Evolutionary conservation across 148 eudicot genomes (phyloP), one percentile per base, ranked within the genome.

Genomic region (Camellia japonica): DNA sequence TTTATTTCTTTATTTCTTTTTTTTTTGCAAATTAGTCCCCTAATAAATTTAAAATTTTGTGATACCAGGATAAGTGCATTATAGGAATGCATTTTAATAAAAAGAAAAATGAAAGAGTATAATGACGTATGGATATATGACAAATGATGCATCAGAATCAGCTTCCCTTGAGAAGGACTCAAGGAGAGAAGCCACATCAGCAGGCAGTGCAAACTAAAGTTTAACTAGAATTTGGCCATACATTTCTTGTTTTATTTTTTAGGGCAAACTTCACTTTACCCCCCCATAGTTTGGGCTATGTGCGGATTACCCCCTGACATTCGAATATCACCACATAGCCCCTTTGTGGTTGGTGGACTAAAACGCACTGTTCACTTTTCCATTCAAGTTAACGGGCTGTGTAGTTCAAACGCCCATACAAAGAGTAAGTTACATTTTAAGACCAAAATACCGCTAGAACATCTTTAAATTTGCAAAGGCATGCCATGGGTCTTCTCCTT

Each of bases 141-240:
- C 41, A 44, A 67, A 14, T 38, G 19, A 67, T 67, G 70, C 46
- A 67, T 67, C 70, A 43, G 38, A 67, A 67, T 67, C 70, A 67
- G 18, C 30, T 65, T 41, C 9, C 20, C 47, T 61, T 49, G 2
- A 4, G 5, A 23, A 72, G 13, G 61, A 54, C 61, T 20, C 7
- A 10, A 51, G 5, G 44, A 77, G 6, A 65, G 52, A 74, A 68
- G 52, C 16, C 47, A 38, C 18, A 19, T 68, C 64, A 82, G 72
- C 19, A 14, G n/a, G 42, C 60, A 56, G 52, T 43, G 20, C 69
- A 80, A 59, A 51, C 68, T 23, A 6, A 23, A 19, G 47, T 13
- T 23, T 42, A 18, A 30, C 47, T 16, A 2, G 16, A 38, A 74
- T 1, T 71, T 19, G 38, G 38, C 38, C 38, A 30, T 30, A 30